Evolutionary conservation across 2,329 filamentous ascomycete species (phyloP), one percentile per base, ranked within the genome.

Genomic region (Stachybotrys chartarum): DNA sequence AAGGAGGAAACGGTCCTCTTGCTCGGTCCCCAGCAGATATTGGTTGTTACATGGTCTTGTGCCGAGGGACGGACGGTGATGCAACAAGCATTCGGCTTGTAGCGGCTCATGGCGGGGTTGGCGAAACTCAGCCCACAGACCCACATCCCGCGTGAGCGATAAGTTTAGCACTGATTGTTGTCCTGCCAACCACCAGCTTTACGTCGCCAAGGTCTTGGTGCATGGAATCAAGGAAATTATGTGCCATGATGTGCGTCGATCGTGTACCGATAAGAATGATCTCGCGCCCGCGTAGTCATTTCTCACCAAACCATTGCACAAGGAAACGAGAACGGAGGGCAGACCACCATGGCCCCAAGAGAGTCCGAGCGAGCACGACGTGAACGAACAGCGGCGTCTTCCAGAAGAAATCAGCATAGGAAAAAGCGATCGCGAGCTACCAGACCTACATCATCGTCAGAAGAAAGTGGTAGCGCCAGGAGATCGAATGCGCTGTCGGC

Each of bases 401-500:
- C 67, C 47, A 62, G 63, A 52, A 67, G 68, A 56, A 70, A 70
- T 57, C 69, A 69, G 24, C 70, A 73, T 53, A 67, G 66, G 31
- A 74, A 69, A 53, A 72, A 67, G 42, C 67, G 63, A 53, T 68
- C 72, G 7, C 63, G 66, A 14, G 57, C 70, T 16, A 64, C 62
- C 48, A 64, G 69, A n/a, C 62, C 69, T 3, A 63, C 59, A 3
- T 66, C 72, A 2, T 64, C 63, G 6, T 65, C 70, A 0, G 72
- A 75, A 30, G 71, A 70, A 5, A 68, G 62, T n/a, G 57, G 61
- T 49, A 61, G 52, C 17, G 66, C 64, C 24, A 57, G 61, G 51
- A 59, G 58, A n/a, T 62, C 66, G 2, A 63, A 64, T 18, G 57
- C 66, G 6, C 66, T 79, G 30, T 79, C 77, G 5, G 67, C 72